Percentiles rank a stretch among this genome's conserved stretches.
Evolutionary conservation across 495 filamentous ascomycete genomes (phyloP).

Genomic region (Aspergillus panamensis): DNA sequence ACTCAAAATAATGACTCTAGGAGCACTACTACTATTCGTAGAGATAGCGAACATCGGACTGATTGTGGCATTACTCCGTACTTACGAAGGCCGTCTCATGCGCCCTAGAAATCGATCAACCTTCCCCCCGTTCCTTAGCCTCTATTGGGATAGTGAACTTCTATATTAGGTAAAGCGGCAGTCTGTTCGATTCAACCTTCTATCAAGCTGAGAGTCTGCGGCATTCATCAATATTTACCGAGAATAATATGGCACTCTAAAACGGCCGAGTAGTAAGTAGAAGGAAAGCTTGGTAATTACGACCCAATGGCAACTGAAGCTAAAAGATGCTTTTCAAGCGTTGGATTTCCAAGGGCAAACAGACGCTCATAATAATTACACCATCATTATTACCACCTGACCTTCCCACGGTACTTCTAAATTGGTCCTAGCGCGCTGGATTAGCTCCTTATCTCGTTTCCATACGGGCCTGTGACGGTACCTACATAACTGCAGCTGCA

Average conservation of each 20-base stretch:
- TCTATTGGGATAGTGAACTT: not conserved
- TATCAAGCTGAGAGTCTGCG: too few relatives aligned
- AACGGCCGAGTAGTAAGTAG: too few relatives aligned
- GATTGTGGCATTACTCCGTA: too few relatives aligned
- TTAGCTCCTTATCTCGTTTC: constrained; percentile 1
- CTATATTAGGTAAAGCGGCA: not conserved
- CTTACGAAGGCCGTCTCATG: too few relatives aligned
- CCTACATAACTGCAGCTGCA: constrained; percentile 8
- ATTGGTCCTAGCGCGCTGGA: not conserved
- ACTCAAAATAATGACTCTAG: not conserved
- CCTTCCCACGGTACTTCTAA: not conserved
- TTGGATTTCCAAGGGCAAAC: too few relatives aligned
- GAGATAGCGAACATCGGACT: not conserved
- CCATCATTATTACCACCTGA: not conserved
- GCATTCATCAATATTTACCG: too few relatives aligned
- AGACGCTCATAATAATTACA: not conserved
- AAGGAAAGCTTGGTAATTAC: too few relatives aligned
- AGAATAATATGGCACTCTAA: too few relatives aligned
- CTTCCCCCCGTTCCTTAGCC: not conserved
- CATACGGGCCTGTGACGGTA: constrained; percentile 2
- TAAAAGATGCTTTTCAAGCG: too few relatives aligned
- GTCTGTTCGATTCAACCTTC: too few relatives aligned
- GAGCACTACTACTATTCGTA: not conserved
- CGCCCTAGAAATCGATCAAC: too few relatives aligned
- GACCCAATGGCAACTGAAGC: too few relatives aligned